These are phyloP conservation scores for Podila minutissima DNA, from an alignment of 192 early-diverging fungal species.

Conservation along the genomic window DNA sequence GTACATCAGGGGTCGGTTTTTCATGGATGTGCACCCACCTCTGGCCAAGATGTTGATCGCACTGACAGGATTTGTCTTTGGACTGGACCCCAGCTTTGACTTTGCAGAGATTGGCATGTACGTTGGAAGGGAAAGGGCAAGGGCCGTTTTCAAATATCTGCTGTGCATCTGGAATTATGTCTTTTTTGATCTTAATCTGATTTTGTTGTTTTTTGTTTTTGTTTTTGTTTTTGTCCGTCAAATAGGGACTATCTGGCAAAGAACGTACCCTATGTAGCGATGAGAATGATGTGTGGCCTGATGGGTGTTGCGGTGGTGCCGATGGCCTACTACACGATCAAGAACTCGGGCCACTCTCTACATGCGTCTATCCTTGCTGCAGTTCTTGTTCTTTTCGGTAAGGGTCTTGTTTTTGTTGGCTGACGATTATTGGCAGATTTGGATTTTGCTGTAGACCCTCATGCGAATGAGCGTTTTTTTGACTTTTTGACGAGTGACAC, in stretches of 20 bases:
- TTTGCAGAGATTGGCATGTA: conserved; percentile 91
- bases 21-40: conserved; percentile 97
- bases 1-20: conserved; percentile 90
- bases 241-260: conserved; percentile 83
- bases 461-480: neutral
- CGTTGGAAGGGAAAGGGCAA: neutral
- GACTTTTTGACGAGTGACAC: neutral
- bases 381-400: conserved; percentile 84
- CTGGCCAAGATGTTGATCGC: conserved; percentile 94
- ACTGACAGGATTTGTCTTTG: conserved; percentile 76
- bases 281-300: conserved; percentile 82
- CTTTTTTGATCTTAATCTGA: neutral
- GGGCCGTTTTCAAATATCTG: neutral
- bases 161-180: neutral
- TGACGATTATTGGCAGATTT: neutral
- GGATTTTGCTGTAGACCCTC: neutral
- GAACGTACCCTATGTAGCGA: conserved; percentile 88
- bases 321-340: conserved; percentile 83
- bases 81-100: conserved; percentile 92
- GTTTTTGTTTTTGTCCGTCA: neutral
- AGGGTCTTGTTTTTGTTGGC: conserved; percentile 9
- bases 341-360: conserved; percentile 80
- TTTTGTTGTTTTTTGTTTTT: neutral
- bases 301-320: conserved; percentile 86
- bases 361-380: conserved; percentile 81